These are phyloP conservation scores for Coemansia sp. DNA, from an alignment of 192 early-diverging fungal species.

Conservation along the genomic window DNA sequence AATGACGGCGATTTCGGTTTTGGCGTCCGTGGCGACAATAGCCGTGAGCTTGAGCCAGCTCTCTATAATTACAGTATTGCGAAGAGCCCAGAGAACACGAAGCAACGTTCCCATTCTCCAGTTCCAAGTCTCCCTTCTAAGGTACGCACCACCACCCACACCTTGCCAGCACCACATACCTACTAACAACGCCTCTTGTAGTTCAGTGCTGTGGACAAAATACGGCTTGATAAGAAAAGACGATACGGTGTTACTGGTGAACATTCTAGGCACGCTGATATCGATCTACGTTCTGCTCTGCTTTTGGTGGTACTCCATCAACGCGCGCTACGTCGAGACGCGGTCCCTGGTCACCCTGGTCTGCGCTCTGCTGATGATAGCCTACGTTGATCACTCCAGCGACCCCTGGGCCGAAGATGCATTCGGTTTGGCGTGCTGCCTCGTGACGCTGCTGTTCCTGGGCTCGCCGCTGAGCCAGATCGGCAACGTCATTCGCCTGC, in stretches of 20 bases:
- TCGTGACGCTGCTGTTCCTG: slow-evolving; percentile 33
- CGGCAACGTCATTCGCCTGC: slow-evolving; percentile 14
- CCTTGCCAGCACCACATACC: not conserved
- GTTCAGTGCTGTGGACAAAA: slow-evolving; percentile 43
- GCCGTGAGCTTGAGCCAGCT: slow-evolving; percentile 47
- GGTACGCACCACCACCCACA: not conserved
- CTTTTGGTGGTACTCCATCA: slow-evolving; percentile 27
- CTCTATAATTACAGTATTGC: slow-evolving; percentile 18
- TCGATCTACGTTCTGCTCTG: slow-evolving; percentile 26
- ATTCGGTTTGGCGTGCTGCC: slow-evolving; percentile 32
- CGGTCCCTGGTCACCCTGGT: slow-evolving; percentile 3
- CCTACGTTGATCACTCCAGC: slow-evolving; percentile 20
- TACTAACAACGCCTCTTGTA: not conserved
- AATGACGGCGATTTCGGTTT: slow-evolving; percentile 28
- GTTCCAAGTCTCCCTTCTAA: slow-evolving; percentile 33
- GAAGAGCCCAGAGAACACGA: slow-evolving; percentile 13
- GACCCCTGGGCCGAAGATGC: slow-evolving; percentile 4
- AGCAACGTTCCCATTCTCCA: slow-evolving; percentile 26
- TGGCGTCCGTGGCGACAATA: slow-evolving; percentile 23
- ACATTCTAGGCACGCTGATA: slow-evolving; percentile 16
- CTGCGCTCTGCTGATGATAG: slow-evolving; percentile 3
- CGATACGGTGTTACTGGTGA: slow-evolving; percentile 16
- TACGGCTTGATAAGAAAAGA: slow-evolving; percentile 39
- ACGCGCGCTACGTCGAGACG: slow-evolving; percentile 15
- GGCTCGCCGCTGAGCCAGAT: slow-evolving; percentile 41